Base-by-base conservation (phyloP, 1,284 basidiomycete genomes). In the Apiotrichum brassicae region DNA sequence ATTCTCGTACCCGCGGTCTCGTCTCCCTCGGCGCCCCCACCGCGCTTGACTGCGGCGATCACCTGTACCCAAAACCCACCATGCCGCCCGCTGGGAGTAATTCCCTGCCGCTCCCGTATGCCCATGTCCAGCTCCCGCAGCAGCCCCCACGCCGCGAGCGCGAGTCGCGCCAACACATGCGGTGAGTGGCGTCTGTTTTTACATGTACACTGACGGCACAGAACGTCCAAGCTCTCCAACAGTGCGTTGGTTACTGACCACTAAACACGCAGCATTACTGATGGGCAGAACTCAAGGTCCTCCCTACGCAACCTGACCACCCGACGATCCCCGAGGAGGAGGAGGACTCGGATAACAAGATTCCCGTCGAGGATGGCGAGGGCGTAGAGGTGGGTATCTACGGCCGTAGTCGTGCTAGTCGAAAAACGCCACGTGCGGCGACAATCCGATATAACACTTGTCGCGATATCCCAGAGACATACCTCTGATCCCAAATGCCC, bases 271-370 rank as follows among this genome's bases (percentile, higher is more conserved):
- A 28, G 3, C 19, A 32, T 25, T 38, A 28, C 6, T 79, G 7
- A n/a, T n/a, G n/a, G n/a, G 83, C 51, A 94, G 68, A 94, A 69
- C 82, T 95, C 64, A 94, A 95, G 71, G 90, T 95, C 35, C 79
- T 97, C 18, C 92, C 92, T 37, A 90, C 93, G 60, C 87, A 94
- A 64, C 87, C 87, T 11, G 85, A 91, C 48, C 61, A 56, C 71
- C 77, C 65, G 2, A 63, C 69, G 1, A 68, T 70, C 14, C 64
- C 63, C n/a, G 81, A 82, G 42, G 84, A 84, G 52, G 84, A 87
- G 16, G 73, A 74, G 25, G 74, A 73, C 35, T 62, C 66, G 14
- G 64, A 64, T 16, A 16, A 38, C 60, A 61, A 64, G 24, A 23
- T 49, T 9, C 47, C 51, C n/a, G 55, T 49, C 6, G 66, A 69